phyloP scores from a whole-genome alignment of 768 basidiomycete species.

The Amanita exitialis region DNA sequence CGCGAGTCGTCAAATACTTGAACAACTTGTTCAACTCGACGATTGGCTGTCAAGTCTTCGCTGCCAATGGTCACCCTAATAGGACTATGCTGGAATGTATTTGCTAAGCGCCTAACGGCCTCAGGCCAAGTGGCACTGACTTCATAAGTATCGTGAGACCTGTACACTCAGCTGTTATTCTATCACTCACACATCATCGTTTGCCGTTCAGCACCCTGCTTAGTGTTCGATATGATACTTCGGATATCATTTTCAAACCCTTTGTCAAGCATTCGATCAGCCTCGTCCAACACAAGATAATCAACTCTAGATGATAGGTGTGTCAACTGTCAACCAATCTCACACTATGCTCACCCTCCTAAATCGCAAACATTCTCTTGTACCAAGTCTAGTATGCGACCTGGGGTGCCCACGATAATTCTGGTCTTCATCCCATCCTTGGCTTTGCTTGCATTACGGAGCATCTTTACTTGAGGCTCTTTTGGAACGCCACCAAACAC shows the following conservation, averaged over 20 bases:
- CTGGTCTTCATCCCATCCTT: slow-evolving; percentile 43
- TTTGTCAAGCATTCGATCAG: slow-evolving; percentile 91
- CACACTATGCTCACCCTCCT: slow-evolving; percentile 40
- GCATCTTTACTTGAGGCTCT: slow-evolving; percentile 62
- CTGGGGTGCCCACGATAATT: slow-evolving; percentile 93
- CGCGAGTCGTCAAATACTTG: slow-evolving; percentile 83
- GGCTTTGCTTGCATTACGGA: slow-evolving; percentile 43
- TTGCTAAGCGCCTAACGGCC: slow-evolving; percentile 79
- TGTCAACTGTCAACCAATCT: background rate
- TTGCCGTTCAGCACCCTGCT: slow-evolving; percentile 63
- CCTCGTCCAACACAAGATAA: slow-evolving; percentile 94
- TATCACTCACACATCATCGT: slow-evolving; percentile 83
- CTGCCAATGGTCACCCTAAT: slow-evolving; percentile 90
- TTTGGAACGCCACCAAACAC: slow-evolving; percentile 96
- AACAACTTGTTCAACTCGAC: slow-evolving; percentile 85
- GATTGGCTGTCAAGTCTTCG: slow-evolving; percentile 92
- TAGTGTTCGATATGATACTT: slow-evolving; percentile 70
- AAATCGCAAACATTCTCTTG: slow-evolving; percentile 81
- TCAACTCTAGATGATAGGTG: slow-evolving; percentile 44
- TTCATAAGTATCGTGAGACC: slow-evolving; percentile 19
- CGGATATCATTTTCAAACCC: slow-evolving; percentile 98
- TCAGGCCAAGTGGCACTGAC: slow-evolving; percentile 99
- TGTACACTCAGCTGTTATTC: background rate
- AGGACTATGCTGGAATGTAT: slow-evolving; percentile 78
- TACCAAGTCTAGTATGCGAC: slow-evolving; percentile 86